phyloP scores from a whole-genome alignment of 768 basidiomycete species.

The Suillus cothurnatus region DNA sequence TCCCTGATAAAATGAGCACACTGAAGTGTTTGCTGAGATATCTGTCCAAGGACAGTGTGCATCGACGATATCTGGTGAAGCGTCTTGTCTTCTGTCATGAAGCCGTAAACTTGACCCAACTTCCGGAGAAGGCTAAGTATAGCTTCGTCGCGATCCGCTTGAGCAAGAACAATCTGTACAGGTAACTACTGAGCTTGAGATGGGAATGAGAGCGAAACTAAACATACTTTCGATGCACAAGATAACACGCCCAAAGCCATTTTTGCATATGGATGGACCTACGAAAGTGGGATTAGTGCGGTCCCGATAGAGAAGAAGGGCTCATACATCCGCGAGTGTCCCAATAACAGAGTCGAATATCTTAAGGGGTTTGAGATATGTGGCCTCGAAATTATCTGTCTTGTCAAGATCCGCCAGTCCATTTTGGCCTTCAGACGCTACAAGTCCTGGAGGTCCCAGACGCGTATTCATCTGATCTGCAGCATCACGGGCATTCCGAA shows the following conservation, averaged over 20 bases:
- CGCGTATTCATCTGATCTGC: background rate
- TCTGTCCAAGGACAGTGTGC: background rate
- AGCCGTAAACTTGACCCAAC: constrained; percentile 9
- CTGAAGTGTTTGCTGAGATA: constrained; percentile 9
- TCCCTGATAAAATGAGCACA: constrained; percentile 12
- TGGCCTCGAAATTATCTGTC: background rate
- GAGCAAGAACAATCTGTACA: background rate
- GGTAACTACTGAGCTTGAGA: background rate
- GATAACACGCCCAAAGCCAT: constrained; percentile 7
- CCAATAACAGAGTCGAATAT: constrained; percentile 1
- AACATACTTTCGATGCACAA: constrained; percentile 3
- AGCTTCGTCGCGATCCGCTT: constrained; percentile 4
- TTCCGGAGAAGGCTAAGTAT: constrained; percentile 10
- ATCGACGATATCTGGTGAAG: constrained; percentile 4
- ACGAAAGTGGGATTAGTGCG: background rate
- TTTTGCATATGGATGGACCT: constrained; percentile 13
- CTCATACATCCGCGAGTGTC: background rate
- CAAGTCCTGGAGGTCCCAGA: background rate
- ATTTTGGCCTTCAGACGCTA: background rate
- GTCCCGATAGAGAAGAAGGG: background rate
- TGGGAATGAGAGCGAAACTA: background rate
- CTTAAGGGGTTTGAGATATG: constrained; percentile 3
- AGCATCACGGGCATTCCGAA: background rate
- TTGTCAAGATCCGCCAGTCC: background rate
- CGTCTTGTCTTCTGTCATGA: constrained; percentile 3